These are phyloP conservation scores for Arthrocladium fulminans DNA, from an alignment of 2,329 filamentous ascomycete genomes.

Conservation along the genomic window DNA sequence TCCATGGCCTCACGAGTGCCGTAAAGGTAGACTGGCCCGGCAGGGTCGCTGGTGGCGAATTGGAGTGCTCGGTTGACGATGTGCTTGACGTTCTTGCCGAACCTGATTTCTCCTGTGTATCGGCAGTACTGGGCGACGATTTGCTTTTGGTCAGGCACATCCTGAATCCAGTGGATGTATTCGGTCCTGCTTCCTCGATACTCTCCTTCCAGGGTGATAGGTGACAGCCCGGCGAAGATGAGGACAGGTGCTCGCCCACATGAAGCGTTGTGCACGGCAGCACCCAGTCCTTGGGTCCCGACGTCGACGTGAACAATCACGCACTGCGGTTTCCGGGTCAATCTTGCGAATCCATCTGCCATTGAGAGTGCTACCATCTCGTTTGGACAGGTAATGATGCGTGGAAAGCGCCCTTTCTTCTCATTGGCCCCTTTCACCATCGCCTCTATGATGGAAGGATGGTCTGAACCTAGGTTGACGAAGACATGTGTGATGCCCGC, in stretches of 20 bases:
- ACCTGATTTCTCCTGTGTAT: conserved; percentile 74
- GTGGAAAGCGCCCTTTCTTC: conserved; percentile 55
- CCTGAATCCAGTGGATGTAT: conserved; percentile 81
- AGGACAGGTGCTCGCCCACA: conserved; percentile 65
- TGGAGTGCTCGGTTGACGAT: conserved; percentile 77
- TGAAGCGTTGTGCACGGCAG: conserved; percentile 71
- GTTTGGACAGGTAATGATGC: conserved; percentile 70
- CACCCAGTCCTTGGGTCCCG: conserved; percentile 68
- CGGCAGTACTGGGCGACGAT: conserved; percentile 80
- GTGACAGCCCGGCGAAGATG: conserved; percentile 69
- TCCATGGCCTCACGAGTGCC: conserved; percentile 78
- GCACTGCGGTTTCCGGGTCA: conserved; percentile 63
- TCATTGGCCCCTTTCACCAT: conserved; percentile 68
- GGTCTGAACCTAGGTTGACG: conserved; percentile 47
- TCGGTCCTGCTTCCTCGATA: conserved; percentile 68
- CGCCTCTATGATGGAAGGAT: conserved; percentile 70
- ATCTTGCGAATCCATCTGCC: conserved; percentile 69
- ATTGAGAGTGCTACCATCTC: conserved; percentile 83
- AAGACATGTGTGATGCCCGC: conserved; percentile 45
- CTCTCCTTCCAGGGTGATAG: conserved; percentile 69
- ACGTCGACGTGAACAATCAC: conserved; percentile 77
- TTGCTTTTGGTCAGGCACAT: conserved; percentile 71
- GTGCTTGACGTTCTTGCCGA: conserved; percentile 78
- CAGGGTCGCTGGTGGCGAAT: conserved; percentile 67
- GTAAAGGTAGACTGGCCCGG: conserved; percentile 70